Percentiles rank a stretch among this genome's conserved stretches.
These are phyloP conservation scores for Blastobotrys muscicola DNA, from an alignment of 805 yeast species.

Conservation along the genomic window DNA sequence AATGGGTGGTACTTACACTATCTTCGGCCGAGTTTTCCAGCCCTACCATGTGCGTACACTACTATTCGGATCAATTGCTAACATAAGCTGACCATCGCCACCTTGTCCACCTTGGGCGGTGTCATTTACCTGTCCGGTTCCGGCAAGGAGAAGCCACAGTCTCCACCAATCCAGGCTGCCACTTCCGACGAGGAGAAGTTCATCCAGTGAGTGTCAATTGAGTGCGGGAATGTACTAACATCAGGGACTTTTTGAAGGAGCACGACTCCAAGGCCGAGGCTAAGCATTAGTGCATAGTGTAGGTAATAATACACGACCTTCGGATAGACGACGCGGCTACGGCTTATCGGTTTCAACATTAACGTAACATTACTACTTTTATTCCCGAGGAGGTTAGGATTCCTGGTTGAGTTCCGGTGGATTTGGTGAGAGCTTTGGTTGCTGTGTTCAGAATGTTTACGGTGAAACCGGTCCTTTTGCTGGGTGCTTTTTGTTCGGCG, in stretches of 20 bases:
- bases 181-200: conserved; percentile 86
- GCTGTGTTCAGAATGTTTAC: no score
- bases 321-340: no score
- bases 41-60: conserved; percentile 57
- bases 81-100: conserved; percentile 61
- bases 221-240: not conserved
- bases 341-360: not conserved
- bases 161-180: conserved; percentile 63
- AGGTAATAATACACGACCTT: not conserved
- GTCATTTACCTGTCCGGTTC: conserved; percentile 61
- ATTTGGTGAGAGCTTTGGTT: no score
- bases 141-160: conserved; percentile 52
- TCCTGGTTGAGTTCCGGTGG: no score
- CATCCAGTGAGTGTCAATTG: conserved; percentile 32
- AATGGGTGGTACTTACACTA: conserved; percentile 81
- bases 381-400: no score
- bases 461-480: no score
- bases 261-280: conserved; percentile 24
- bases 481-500: no score
- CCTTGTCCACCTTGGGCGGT: conserved; percentile 60
- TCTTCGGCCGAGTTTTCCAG: conserved; percentile 75
- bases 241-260: conserved; percentile 51
- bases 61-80: not conserved
- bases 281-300: conserved; percentile 5
- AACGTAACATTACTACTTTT: no score